Percentiles rank a stretch among this genome's conserved stretches.
These are phyloP conservation scores for Phoenix dactylifera DNA, from an alignment of 176 grass and related monocot genomes.

Conservation along the genomic window DNA sequence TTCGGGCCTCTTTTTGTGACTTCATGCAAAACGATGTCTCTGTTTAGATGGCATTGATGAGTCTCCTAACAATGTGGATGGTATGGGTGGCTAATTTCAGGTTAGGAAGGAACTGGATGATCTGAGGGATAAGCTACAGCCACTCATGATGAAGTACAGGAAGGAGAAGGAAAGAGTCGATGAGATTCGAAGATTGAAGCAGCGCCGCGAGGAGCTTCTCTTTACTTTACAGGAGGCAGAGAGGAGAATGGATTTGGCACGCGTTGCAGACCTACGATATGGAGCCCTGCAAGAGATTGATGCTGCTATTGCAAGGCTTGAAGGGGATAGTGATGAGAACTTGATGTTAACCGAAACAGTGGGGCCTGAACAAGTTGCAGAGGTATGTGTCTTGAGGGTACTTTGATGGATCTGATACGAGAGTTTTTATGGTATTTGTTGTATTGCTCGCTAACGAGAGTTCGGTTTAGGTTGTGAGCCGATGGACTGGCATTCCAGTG, in stretches of 20 bases:
- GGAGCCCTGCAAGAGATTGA: conserved; percentile 42
- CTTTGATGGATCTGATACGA: no score
- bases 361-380: conserved; percentile 56
- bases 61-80: no score
- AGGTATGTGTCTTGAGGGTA: conserved; percentile 23
- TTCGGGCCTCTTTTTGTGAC: no score
- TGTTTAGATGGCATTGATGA: no score
- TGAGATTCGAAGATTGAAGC: conserved; percentile 50
- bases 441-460: no score
- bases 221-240: conserved; percentile 44
- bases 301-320: conserved; percentile 37
- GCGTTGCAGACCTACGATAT: conserved; percentile 50
- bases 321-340: conserved; percentile 49
- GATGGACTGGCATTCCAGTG: conserved; percentile 80
- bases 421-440: no score
- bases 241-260: conserved; percentile 51
- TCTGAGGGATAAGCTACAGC: conserved; percentile 51
- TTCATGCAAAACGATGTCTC: no score
- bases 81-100: conserved; percentile 13
- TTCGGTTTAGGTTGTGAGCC: conserved; percentile 38
- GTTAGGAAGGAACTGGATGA: conserved; percentile 53
- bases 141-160: conserved; percentile 33
- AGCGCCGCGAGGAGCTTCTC: conserved; percentile 40
- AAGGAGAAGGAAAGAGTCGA: conserved; percentile 57
- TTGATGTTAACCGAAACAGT: conserved; percentile 48